Percentiles rank a stretch among this genome's conserved stretches.
phyloP scores from a whole-genome alignment of 306 rosid genomes.

The Clitoria ternatea region DNA sequence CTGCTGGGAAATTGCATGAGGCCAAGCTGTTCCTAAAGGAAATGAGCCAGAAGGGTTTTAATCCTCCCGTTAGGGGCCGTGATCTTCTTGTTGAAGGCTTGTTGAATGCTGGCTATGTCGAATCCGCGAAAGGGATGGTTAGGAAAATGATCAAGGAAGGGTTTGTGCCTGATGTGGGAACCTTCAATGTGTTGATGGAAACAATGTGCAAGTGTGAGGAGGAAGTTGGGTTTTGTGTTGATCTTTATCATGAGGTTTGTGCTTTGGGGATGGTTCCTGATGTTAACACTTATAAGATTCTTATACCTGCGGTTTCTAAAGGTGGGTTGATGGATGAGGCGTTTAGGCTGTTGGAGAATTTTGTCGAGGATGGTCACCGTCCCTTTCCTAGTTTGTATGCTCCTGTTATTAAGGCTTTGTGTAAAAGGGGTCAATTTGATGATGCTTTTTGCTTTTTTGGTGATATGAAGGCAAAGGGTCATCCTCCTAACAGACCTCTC shows the following conservation, averaged over 20 bases:
- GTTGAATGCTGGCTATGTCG: constrained; percentile 64
- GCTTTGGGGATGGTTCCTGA: constrained; percentile 64
- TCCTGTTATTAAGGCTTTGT: constrained; percentile 68
- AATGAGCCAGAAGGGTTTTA: constrained; percentile 78
- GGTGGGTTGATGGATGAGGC: constrained; percentile 64
- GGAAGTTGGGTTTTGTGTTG: constrained; percentile 66
- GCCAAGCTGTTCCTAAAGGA: constrained; percentile 66
- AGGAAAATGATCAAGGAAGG: constrained; percentile 70
- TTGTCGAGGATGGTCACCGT: constrained; percentile 58
- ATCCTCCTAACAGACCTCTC: constrained; percentile 87
- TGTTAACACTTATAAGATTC: constrained; percentile 69
- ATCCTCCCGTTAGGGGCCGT: constrained; percentile 82
- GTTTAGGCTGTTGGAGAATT: constrained; percentile 57
- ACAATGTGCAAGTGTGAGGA: constrained; percentile 37
- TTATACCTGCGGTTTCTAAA: constrained; percentile 65
- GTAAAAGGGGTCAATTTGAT: constrained; percentile 76
- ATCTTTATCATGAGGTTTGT: constrained; percentile 49
- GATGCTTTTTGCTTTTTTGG: constrained; percentile 87
- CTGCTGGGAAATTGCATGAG: constrained; percentile 70
- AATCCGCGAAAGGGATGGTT: constrained; percentile 74
- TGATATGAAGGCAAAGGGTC: constrained; percentile 87
- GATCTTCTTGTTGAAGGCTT: constrained; percentile 86
- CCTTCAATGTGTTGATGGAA: constrained; percentile 61
- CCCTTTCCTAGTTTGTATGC: constrained; percentile 89
- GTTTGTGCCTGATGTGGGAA: constrained; percentile 55